phyloP scores from a whole-genome alignment of 345 rosid genomes.

The Pugionium cornutum region DNA sequence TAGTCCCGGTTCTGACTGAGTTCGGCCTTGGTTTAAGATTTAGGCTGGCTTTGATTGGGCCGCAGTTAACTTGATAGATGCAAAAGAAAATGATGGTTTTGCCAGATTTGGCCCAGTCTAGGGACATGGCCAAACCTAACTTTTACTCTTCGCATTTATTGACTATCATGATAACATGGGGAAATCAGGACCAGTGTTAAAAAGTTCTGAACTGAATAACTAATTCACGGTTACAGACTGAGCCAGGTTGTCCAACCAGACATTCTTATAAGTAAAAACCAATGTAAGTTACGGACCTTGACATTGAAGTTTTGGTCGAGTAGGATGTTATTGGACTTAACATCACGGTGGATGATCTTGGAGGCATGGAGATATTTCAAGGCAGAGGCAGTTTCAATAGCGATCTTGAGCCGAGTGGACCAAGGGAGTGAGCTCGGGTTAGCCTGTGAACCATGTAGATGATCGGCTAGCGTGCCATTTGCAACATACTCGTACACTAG shows the following conservation, averaged over 20 bases:
- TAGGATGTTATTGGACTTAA: constrained; percentile 87
- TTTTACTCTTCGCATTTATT: too few relatives aligned
- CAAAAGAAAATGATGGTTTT: not conserved
- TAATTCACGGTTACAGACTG: not conserved
- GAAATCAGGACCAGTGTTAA: not conserved
- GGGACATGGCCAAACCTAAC: too few relatives aligned
- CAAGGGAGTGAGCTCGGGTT: constrained; percentile 69
- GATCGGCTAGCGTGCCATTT: constrained; percentile 92
- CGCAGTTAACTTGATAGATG: not conserved
- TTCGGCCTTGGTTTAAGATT: not conserved
- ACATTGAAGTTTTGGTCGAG: constrained; percentile 69
- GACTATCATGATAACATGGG: not conserved
- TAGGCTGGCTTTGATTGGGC: not conserved
- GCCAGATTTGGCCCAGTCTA: too few relatives aligned
- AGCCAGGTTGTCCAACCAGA: not conserved
- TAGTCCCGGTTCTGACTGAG: not conserved
- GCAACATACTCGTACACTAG: constrained; percentile 79
- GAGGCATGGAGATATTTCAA: constrained; percentile 77
- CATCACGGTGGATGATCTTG: constrained; percentile 80
- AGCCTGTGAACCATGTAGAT: constrained; percentile 65
- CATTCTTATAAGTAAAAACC: not conserved
- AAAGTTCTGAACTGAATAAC: not conserved
- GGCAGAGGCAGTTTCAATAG: constrained; percentile 81
- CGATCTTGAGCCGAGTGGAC: constrained; percentile 67
- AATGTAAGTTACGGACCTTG: constrained; percentile 41